Conservation (phyloP, 805 yeast species). For the Suhomyces emberorum region DNA sequence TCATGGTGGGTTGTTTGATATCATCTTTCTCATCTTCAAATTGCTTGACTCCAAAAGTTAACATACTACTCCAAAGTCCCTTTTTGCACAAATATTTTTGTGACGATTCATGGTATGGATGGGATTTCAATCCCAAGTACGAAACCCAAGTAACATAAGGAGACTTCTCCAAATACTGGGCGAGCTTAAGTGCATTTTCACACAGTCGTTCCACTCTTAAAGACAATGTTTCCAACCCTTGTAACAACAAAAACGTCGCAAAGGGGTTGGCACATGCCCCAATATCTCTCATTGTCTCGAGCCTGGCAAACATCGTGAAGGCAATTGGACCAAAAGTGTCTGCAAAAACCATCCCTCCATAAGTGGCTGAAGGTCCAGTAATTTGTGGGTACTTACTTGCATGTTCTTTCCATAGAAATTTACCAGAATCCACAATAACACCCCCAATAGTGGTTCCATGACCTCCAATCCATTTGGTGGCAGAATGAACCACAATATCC, state of each 20-base stretch:
- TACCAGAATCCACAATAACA: slow-evolving; percentile 85
- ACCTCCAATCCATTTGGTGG: slow-evolving; percentile 98
- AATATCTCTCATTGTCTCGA: slow-evolving; percentile 83
- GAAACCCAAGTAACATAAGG: slow-evolving; percentile 85
- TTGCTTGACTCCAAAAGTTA: slow-evolving; percentile 85
- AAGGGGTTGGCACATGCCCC: slow-evolving; percentile 91
- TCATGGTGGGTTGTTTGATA: slow-evolving; percentile 75
- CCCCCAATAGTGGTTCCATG: slow-evolving; percentile 96
- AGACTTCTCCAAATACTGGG: slow-evolving; percentile 68
- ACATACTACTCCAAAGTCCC: slow-evolving; percentile 73
- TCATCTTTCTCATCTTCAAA: slow-evolving; percentile 40
- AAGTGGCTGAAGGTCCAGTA: slow-evolving; percentile 86
- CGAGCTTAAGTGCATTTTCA: slow-evolving; percentile 74
- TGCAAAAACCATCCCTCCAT: slow-evolving; percentile 81
- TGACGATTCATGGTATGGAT: slow-evolving; percentile 74
- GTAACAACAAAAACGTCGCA: slow-evolving; percentile 78
- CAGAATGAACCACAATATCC: slow-evolving; percentile 88
- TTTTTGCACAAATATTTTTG: slow-evolving; percentile 66
- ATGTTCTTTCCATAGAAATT: slow-evolving; percentile 84
- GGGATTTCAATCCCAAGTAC: slow-evolving; percentile 83
- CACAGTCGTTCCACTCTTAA: slow-evolving; percentile 92
- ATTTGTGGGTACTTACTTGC: slow-evolving; percentile 90
- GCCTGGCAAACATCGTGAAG: slow-evolving; percentile 73
- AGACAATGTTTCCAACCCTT: slow-evolving; percentile 92
- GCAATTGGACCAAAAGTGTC: slow-evolving; percentile 82